These are phyloP conservation scores for Pseudisothecium myosuroides DNA, from an alignment of 225 moss, liverwort and hornwort species.

Conservation along the genomic window DNA sequence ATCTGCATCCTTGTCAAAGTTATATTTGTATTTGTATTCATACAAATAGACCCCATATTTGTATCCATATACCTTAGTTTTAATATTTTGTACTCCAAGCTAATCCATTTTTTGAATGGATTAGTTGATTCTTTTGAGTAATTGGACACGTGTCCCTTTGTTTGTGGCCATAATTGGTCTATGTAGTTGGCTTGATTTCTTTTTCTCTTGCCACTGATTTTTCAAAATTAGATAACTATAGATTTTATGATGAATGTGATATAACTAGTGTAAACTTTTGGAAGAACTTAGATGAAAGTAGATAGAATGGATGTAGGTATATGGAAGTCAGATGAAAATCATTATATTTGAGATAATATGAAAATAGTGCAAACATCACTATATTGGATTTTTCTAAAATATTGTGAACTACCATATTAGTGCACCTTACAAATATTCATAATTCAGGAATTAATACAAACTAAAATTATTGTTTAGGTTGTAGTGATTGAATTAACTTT, in stretches of 20 bases:
- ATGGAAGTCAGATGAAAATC: neutral
- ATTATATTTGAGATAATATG: neutral
- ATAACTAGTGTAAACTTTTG: neutral
- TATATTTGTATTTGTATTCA: no score
- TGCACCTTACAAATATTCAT: neutral
- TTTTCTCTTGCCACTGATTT: neutral
- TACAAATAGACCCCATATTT: no score
- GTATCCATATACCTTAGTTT: neutral
- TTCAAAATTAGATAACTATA: neutral
- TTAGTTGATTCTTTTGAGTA: no score
- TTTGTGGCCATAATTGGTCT: no score
- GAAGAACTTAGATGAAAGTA: neutral
- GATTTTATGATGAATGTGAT: neutral
- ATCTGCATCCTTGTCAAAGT: no score
- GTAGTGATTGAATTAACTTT: neutral
- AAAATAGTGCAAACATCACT: neutral
- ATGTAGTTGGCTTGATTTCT: neutral
- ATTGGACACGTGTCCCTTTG: no score
- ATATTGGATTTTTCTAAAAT: neutral
- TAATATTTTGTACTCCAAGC: no score
- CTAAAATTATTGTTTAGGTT: neutral
- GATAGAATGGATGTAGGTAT: no score
- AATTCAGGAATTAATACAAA: accelerated
- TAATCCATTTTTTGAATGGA: no score
- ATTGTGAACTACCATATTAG: no score